Percentiles rank a stretch among this genome's conserved stretches.
These are phyloP conservation scores for Clavispora asparagi DNA, from an alignment of 805 yeast genomes.

Conservation along the genomic window DNA sequence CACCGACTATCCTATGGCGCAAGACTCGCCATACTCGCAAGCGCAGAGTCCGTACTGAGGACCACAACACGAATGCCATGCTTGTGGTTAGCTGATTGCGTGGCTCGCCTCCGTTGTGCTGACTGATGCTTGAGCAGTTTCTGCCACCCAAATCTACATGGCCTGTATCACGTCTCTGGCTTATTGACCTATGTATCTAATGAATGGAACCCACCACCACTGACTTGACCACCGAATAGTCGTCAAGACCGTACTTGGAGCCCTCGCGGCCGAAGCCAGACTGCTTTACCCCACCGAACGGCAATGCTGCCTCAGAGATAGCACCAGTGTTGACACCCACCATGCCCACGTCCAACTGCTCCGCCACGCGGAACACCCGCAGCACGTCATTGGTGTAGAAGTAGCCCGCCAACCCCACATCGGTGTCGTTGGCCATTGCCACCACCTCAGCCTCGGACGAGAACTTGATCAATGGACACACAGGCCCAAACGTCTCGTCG, in stretches of 20 bases:
- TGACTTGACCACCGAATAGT: slow-evolving; percentile 62
- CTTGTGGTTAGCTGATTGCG: too few relatives aligned
- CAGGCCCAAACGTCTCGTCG: slow-evolving; percentile 84
- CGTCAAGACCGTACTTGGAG: slow-evolving; percentile 69
- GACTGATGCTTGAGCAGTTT: too few relatives aligned
- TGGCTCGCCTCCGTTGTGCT: too few relatives aligned
- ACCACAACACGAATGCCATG: too few relatives aligned
- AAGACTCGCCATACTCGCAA: slow-evolving; percentile 1
- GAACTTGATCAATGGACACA: slow-evolving; percentile 67
- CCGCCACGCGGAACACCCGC: slow-evolving; percentile 57
- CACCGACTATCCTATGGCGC: background rate
- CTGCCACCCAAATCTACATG: too few relatives aligned
- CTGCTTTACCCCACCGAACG: slow-evolving; percentile 75
- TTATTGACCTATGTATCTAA: background rate
- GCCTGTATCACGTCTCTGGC: too few relatives aligned
- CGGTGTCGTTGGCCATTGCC: slow-evolving; percentile 56
- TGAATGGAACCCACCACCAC: slow-evolving; percentile 43
- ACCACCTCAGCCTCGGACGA: slow-evolving; percentile 60
- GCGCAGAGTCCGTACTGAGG: slow-evolving; percentile 1
- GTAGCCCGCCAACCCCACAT: slow-evolving; percentile 76
- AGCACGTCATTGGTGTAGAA: slow-evolving; percentile 54
- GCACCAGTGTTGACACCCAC: slow-evolving; percentile 75
- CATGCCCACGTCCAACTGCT: slow-evolving; percentile 73
- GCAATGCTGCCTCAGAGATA: slow-evolving; percentile 62
- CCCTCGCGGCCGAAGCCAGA: slow-evolving; percentile 83